Conservation (phyloP, 1,284 basidiomycete genomes). For the Trametes pubescens region DNA sequence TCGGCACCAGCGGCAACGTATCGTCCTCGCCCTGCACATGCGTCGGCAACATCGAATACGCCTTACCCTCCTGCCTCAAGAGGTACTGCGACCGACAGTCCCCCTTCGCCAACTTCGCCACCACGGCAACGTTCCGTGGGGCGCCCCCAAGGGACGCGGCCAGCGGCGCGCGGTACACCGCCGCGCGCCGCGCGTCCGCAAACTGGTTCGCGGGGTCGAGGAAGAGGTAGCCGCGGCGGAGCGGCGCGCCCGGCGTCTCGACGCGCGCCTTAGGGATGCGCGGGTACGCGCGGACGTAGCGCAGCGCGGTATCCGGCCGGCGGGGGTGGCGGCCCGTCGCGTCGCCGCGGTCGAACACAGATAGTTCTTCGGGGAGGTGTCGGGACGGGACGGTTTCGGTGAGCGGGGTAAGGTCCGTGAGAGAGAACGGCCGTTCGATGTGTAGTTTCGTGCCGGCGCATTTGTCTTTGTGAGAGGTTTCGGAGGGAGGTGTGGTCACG, state of each 20-base stretch:
- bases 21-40: slow-evolving; percentile 30
- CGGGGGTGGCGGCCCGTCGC: slow-evolving; percentile 5
- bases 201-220: slow-evolving; percentile 40
- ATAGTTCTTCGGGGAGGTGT: slow-evolving; percentile 42
- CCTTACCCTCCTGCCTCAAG: slow-evolving; percentile 49
- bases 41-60: slow-evolving; percentile 52
- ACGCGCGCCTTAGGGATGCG: slow-evolving; percentile 10
- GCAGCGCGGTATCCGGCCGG: slow-evolving; percentile 7
- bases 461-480: no score
- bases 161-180: slow-evolving; percentile 41
- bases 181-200: slow-evolving; percentile 44
- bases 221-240: slow-evolving; percentile 34
- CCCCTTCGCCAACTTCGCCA: slow-evolving; percentile 41
- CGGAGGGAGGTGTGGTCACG: neutral
- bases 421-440: slow-evolving; percentile 14
- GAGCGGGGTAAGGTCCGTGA: slow-evolving; percentile 33
- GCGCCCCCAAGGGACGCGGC: slow-evolving; percentile 37
- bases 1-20: slow-evolving; percentile 54
- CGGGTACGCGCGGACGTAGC: slow-evolving; percentile 39
- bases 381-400: slow-evolving; percentile 39
- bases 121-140: slow-evolving; percentile 41
- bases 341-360: slow-evolving; percentile 39
- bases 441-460: neutral
- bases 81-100: slow-evolving; percentile 33
- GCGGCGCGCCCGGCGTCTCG: neutral